Base-by-base conservation (phyloP, 805 yeast genomes). In the Spathaspora girioi region DNA sequence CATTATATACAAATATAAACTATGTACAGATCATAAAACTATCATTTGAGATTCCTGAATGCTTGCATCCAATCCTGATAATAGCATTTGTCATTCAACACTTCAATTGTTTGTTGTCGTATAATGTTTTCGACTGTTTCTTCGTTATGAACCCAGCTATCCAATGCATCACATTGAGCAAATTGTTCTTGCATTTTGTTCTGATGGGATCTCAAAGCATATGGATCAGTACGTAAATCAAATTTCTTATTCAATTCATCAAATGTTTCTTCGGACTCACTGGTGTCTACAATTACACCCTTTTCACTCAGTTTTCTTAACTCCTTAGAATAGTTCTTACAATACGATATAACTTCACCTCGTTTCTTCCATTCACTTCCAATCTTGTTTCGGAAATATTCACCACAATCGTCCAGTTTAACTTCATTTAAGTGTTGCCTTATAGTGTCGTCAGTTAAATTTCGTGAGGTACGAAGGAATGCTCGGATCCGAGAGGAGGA, bases 361-460 rank as follows among this genome's bases (percentile, higher is more conserved):
- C 79, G 57, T 2, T 62, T 62, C 29, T 58, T 47, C 79, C 79
- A 74, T 54, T 70, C 70, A 1, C 76, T 74, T 5, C 61, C 57
- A 17, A 74, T 64, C 2, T 53, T 55, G 11, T 52, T 47, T 11
- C 47, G 47, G 54, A 68, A 73, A 56, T 64, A 73, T 5, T 45
- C 48, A 46, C 60, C 65, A 54, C 78, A 74, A 6, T 59, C 55
- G 2, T 48, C 50, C 8, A 54, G 46, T 5, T 51, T 45, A 20
- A 65, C 49, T 48, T 65, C 74, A 56, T 73, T 72, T 46, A 74
- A 56, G 54, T 73, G 78, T 43, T 69, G 71, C 15, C 61, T 58
- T 32, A 74, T 63, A 18, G 70, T 59, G 54, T 74, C 79, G 56
- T 74, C 79, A n/a, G 74, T 63, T 20, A 71, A 69, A 11, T 66